Percentiles rank a stretch among this genome's conserved stretches.
These are phyloP conservation scores for Lactarius pseudohatsudake DNA, from an alignment of 768 basidiomycete species.

Conservation along the genomic window DNA sequence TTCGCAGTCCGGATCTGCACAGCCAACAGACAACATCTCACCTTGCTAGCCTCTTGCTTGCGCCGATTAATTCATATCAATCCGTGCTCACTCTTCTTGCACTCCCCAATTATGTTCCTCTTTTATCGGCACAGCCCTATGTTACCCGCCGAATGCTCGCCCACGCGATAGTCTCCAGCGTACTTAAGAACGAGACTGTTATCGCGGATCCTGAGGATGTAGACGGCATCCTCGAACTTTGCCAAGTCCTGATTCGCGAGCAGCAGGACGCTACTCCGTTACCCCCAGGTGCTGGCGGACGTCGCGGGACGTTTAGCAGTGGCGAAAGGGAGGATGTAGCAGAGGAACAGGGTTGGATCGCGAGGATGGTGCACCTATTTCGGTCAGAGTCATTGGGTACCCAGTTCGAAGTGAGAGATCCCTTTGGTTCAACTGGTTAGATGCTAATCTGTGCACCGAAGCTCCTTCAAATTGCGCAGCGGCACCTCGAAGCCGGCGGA, in stretches of 20 bases:
- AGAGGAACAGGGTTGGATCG: conserved; percentile 99
- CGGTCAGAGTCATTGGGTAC: conserved; percentile 79
- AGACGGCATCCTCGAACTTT: conserved; percentile 87
- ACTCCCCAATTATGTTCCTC: conserved; percentile 82
- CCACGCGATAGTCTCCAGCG: conserved; percentile 90
- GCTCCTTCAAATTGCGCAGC: conserved; percentile 89
- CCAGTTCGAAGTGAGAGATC: conserved; percentile 76
- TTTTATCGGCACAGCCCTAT: conserved; percentile 85
- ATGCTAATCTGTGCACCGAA: conserved; percentile 35
- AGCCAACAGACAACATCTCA: conserved; percentile 84
- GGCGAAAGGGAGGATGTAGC: conserved; percentile 88
- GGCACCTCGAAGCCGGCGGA: conserved; percentile 87
- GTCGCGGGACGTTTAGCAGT: conserved; percentile 54
- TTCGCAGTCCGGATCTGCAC: conserved; percentile 78
- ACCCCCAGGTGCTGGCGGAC: conserved; percentile 43
- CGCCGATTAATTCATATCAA: conserved; percentile 95
- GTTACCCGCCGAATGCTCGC: conserved; percentile 89
- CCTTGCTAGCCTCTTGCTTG: conserved; percentile 87
- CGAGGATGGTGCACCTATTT: conserved; percentile 97
- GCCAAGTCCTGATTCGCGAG: conserved; percentile 89
- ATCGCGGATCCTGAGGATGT: conserved; percentile 95
- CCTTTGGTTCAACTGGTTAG: not conserved
- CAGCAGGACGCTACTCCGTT: conserved; percentile 55
- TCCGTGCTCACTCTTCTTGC: conserved; percentile 97
- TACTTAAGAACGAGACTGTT: conserved; percentile 95